phyloP scores from a whole-genome alignment of 1,139 yeast species.

The Taphrina flavorubra region DNA sequence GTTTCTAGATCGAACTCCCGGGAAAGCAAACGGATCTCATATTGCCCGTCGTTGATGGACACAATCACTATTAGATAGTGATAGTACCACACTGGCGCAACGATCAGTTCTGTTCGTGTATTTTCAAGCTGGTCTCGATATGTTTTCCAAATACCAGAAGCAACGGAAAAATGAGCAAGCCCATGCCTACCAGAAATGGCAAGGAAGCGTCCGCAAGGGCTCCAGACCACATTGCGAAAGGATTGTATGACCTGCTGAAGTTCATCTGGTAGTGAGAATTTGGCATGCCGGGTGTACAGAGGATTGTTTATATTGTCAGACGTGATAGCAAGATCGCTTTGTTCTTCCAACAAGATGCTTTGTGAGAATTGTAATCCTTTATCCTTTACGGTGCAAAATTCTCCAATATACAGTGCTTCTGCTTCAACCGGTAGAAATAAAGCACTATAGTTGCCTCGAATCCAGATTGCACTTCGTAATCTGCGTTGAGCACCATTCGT shows the following conservation, averaged over 20 bases:
- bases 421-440: constrained; percentile 6
- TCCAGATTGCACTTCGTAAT: constrained; percentile 11
- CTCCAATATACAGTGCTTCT: background rate
- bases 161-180: constrained; percentile 53
- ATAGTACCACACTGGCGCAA: constrained; percentile 56
- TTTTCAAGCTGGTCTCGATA: constrained; percentile 53
- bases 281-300: background rate
- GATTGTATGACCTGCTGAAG: background rate
- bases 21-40: constrained; percentile 32
- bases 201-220: constrained; percentile 55
- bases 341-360: background rate
- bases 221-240: constrained; percentile 51
- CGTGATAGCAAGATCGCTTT: background rate
- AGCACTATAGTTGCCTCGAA: constrained; percentile 5
- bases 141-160: constrained; percentile 55
- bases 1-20: constrained; percentile 22
- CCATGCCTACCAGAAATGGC: constrained; percentile 57
- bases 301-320: background rate
- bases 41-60: constrained; percentile 48
- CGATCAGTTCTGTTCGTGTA: constrained; percentile 54
- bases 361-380: background rate
- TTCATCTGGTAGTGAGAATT: background rate
- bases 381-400: background rate
- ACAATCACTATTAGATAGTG: constrained; percentile 53
- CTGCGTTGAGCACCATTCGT: background rate